Base-by-base conservation (phyloP, 179 eudicot genomes). In the Drosera spatulata region DNA sequence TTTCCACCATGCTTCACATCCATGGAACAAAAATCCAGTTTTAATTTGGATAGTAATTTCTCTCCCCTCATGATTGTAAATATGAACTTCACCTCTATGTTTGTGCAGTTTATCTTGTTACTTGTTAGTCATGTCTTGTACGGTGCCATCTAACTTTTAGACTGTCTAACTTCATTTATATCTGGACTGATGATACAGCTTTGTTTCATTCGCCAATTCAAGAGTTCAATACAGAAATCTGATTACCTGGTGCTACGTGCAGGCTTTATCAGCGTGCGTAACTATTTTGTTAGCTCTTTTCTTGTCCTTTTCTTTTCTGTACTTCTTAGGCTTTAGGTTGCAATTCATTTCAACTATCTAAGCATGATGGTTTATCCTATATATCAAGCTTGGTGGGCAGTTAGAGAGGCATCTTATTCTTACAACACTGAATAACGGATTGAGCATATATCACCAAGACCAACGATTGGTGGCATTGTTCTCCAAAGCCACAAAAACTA, bases 231-330 rank as follows among this genome's bases (percentile, higher is more conserved):
- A 50, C 63, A 59, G 62, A 78, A 74, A 66, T 71, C 82, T 2
- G 82, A 78, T 67, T 78, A 78, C 68, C 58, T 78, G 79, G 82
- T 79, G 60, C 56, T 78, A 61, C 82, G 82, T 64, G 69, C 74
- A 60, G 79, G 82, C 54, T 78, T 78, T 47, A 68, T 78, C 45
- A 68, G 79, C 12, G 82, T 78, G 68, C 66, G 82, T 73, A 6
- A 53, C 65, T 13, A 39, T 45, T 61, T 37, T 14, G 12, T n/a
- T 39, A 47, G 8, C 45, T 43, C 45, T 1, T 43, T 43, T 4
- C 45, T 66, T 15, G 10, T 44, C 55, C 41, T 55, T 39, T 43
- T 7, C 22, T 48, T 47, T 15, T 48, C n/a, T 48, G 12, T 3
- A 6, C 7, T 42, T 22, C 53, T 7, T 43, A 22, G 33, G 45